phyloP scores from a whole-genome alignment of 1,139 yeast genomes.

The Hyphopichia burtonii region DNA sequence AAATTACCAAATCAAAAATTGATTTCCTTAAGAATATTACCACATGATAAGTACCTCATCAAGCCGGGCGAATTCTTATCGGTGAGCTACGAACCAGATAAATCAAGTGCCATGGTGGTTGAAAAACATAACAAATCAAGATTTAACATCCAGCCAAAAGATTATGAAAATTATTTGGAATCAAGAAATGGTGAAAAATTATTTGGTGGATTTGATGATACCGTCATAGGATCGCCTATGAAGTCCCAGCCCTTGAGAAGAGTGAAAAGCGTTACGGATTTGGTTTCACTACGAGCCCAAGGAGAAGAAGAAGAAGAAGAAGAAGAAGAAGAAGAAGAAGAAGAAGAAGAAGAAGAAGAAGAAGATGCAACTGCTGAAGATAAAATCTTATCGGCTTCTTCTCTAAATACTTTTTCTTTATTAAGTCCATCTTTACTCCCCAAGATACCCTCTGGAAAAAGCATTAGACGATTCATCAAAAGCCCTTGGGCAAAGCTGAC shows the following conservation, averaged over 20 bases:
- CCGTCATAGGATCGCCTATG: not conserved
- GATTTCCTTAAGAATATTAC: slow-evolving; percentile 37
- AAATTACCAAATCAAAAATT: slow-evolving; percentile 37
- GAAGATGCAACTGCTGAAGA: not conserved
- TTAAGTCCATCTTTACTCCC: not conserved
- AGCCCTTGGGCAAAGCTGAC: too few relatives aligned
- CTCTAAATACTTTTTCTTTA: not conserved
- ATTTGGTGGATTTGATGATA: slow-evolving; percentile 7
- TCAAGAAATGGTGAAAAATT: slow-evolving; percentile 1
- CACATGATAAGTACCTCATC: slow-evolving; percentile 23
- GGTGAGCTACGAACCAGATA: not conserved
- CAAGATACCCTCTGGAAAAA: not conserved
- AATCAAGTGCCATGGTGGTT: not conserved
- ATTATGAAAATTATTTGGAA: slow-evolving; percentile 1
- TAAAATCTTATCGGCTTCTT: not conserved
- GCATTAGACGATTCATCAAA: not conserved
- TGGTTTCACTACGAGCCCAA: not conserved
- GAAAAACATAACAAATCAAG: not conserved
- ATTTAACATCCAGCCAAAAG: not conserved
- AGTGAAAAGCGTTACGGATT: slow-evolving; percentile 4
- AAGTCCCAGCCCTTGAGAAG: slow-evolving; percentile 2
- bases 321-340: not conserved
- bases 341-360: too few relatives aligned
- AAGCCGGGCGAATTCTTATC: slow-evolving; percentile 20
- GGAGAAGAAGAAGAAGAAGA: not conserved